These are phyloP conservation scores for Euphrasia arctica DNA, from an alignment of 305 asterid genomes.

Conservation along the genomic window DNA sequence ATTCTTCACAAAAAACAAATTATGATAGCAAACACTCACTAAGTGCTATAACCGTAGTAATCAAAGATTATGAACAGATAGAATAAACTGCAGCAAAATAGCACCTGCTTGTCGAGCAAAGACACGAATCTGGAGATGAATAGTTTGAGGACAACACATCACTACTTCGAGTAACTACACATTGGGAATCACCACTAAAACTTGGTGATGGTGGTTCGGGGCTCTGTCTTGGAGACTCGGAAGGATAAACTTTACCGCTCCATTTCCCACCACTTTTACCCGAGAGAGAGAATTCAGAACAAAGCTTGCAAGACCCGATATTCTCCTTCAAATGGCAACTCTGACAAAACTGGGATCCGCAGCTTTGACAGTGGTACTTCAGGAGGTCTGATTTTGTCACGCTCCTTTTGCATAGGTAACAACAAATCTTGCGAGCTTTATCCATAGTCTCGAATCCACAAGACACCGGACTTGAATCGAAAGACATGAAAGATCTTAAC, in stretches of 20 bases:
- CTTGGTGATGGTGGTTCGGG: conserved; percentile 77
- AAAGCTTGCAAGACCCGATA: conserved; percentile 53
- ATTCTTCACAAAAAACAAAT: not conserved
- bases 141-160: not conserved
- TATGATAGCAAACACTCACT: too few relatives aligned
- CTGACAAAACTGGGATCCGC: conserved; percentile 53
- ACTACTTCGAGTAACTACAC: not conserved
- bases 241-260: conserved; percentile 70
- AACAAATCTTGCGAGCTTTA: conserved; percentile 36
- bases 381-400: conserved; percentile 36
- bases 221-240: conserved; percentile 72
- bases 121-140: conserved; percentile 40
- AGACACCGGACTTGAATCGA: conserved; percentile 37
- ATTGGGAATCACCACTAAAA: conserved; percentile 60
- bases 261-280: conserved; percentile 43
- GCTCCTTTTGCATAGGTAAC: conserved; percentile 44
- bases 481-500: conserved; percentile 61
- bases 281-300: conserved; percentile 37
- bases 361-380: conserved; percentile 58
- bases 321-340: conserved; percentile 39
- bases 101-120: conserved; percentile 71
- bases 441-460: conserved; percentile 44
- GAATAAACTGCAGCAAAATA: conserved; percentile 3
- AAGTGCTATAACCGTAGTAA: too few relatives aligned
- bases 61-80: not conserved